Evolutionary conservation across 441 rosid genomes (phyloP), one percentile per base, ranked within the genome.

Genomic region (Dalechampia spathulata): DNA sequence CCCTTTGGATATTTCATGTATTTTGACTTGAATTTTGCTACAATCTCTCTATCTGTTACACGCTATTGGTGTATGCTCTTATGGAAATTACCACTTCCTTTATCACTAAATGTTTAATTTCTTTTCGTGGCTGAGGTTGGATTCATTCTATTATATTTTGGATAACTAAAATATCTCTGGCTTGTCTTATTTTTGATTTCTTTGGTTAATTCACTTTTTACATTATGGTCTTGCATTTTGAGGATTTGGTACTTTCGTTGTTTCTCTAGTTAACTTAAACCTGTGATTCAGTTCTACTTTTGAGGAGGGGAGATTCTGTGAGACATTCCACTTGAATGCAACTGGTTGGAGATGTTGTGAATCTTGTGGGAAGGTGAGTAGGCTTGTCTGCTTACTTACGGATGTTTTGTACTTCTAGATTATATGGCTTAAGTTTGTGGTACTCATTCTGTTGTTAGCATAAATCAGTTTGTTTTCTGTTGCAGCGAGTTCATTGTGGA

Each of bases 401-500:
- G 55, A 25, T 57, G 60, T 45, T 55, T 52, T 58, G n/a, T 63
- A 38, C 2, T 52, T 36, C 49, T 44, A 7, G 28, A 10, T 25
- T 48, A 16, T 49, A 32, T 65, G 14, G 39, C 53, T 53, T 22
- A 42, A 9, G 49, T 39, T 23, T 63, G 49, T 25, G 25, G 51
- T 25, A 16, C 52, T 43, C 38, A 30, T 16, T 39, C 39, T 55
- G 39, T 53, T 55, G 66, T 62, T 43, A 25, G 17, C 50, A 17
- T 52, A 55, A 48, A 52, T 37, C 62, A 47, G 37, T 48, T 44
- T 38, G 50, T 56, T 43, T 69, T 71, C 43, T 16, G 6, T 44
- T 80, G 80, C 90, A 94, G 99, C 69, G 65, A 49, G 74, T 94
- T 57, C 99, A 94, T 60, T 94, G 99, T 64, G 99, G 99, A 66